Conservation (phyloP, 176 grass and related monocot species). For the Zizania latifolia region DNA sequence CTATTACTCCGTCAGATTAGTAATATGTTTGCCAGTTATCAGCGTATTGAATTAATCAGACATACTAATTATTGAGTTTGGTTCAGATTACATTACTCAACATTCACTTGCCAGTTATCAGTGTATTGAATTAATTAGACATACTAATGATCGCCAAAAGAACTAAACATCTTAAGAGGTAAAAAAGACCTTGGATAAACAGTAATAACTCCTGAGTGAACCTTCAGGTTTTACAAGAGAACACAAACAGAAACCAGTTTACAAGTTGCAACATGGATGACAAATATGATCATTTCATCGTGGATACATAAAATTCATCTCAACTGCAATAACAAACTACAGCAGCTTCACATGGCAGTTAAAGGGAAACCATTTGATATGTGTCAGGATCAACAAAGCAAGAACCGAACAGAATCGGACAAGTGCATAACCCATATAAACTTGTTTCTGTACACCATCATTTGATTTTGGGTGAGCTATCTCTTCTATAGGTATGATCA, state of each 20-base stretch:
- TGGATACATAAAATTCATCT: not conserved
- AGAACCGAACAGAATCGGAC: conserved; percentile 57
- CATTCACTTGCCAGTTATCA: no score
- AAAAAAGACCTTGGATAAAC: not conserved
- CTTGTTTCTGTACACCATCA: no score
- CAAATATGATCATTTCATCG: not conserved
- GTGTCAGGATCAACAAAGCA: conserved; percentile 38
- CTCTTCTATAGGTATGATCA: no score
- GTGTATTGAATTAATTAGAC: no score
- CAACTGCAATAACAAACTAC: not conserved
- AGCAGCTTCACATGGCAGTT: not conserved
- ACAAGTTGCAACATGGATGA: not conserved
- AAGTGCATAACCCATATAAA: no score
- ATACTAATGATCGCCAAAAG: not conserved
- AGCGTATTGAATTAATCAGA: no score
- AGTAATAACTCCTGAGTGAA: not conserved
- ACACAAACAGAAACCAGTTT: not conserved
- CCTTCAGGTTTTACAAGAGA: not conserved
- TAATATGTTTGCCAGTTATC: no score
- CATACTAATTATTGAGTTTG: no score
- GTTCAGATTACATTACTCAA: no score
- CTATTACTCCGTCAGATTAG: no score
- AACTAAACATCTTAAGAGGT: not conserved
- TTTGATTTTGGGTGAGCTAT: no score
- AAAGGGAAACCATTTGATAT: not conserved